Evolutionary conservation across 2,329 filamentous ascomycete genomes (phyloP), one percentile per base, ranked within the genome.

Genomic region (Cercospora sesami): DNA sequence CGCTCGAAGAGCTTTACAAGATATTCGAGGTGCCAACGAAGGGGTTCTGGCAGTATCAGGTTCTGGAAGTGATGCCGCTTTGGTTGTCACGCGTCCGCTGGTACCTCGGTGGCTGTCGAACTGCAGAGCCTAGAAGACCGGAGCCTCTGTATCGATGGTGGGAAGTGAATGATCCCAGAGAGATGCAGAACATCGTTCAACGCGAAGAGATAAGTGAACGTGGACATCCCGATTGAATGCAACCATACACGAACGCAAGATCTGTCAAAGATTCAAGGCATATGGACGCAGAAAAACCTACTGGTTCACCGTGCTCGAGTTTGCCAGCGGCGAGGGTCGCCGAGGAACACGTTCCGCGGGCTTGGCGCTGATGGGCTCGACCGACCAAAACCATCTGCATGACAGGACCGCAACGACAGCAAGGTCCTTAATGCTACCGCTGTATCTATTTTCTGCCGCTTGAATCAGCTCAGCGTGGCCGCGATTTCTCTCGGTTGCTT

Each of bases 1-100:
- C 71, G n/a, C 69, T 78, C 9, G 76, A 78, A 59, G 75, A 78
- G 67, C 65, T 78, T 23, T 76, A 77, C 63, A 75, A 76, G 45
- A 69, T 77, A 23, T 78, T 78, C 62, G 72, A 69, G 10, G 73
- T 77, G 10, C 51, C 45, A 5, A 42, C 18, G 0, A 51, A 51
- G 4, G 60, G 60, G 1, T 63, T 63, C 28, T 51, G 33, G 60
- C 16, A 48, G 30, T 63, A 63, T 23, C 60, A 63, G 8, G 5
- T 51, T 21, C 23, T 31, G 1, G 60, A 48, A n/a, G 60, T 63
- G 3, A 18, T 63, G 10, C 60, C 60, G 3, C 55, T 59, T 23
- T 59, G 55, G 55, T 0, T 31, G 55, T 59, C 55, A 21, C 55
- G 55, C 2, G 8, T 59, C n/a, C n/a, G n/a, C 9, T 59, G 55